A percentile compares a stretch with the other conserved stretches of the same genome.
phyloP scores from a whole-genome alignment of 1,284 basidiomycete species.

The Cutaneotrichosporon sp. region DNA sequence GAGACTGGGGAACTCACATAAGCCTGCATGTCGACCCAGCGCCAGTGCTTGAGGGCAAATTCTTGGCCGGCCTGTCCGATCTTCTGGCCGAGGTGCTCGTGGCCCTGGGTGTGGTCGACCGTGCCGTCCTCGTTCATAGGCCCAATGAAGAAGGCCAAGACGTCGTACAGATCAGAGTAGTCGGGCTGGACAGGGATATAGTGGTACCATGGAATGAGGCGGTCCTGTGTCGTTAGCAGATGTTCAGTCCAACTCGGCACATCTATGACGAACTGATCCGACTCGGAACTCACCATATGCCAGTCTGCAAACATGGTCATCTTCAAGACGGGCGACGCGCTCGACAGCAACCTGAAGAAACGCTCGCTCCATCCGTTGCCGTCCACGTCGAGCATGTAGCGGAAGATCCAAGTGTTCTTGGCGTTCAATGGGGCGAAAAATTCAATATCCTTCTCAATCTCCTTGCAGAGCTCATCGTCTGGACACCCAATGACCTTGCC shows the following conservation, averaged over 20 bases:
- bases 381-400: constrained; percentile 50
- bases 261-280: too few relatives aligned
- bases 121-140: constrained; percentile 39
- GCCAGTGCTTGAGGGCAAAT: constrained; percentile 51
- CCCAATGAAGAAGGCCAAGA: constrained; percentile 51
- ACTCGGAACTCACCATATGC: constrained; percentile 43
- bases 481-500: constrained; percentile 38
- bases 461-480: constrained; percentile 29
- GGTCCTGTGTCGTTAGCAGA: constrained; percentile 23
- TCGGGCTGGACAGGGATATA: constrained; percentile 51
- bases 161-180: constrained; percentile 52
- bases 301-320: constrained; percentile 50
- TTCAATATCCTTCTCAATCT: constrained; percentile 40
- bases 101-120: constrained; percentile 40
- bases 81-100: constrained; percentile 49
- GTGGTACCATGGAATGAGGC: constrained; percentile 45
- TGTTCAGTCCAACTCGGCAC: too few relatives aligned
- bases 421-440: constrained; percentile 53
- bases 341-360: constrained; percentile 53
- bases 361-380: constrained; percentile 66
- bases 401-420: constrained; percentile 54
- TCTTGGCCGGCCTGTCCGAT: constrained; percentile 51
- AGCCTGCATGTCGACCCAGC: constrained; percentile 52
- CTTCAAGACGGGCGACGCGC: constrained; percentile 48
- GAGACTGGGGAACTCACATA: constrained; percentile 35